These are phyloP conservation scores for Caloboletus firmus DNA, from an alignment of 1,284 basidiomycete genomes.

Conservation along the genomic window DNA sequence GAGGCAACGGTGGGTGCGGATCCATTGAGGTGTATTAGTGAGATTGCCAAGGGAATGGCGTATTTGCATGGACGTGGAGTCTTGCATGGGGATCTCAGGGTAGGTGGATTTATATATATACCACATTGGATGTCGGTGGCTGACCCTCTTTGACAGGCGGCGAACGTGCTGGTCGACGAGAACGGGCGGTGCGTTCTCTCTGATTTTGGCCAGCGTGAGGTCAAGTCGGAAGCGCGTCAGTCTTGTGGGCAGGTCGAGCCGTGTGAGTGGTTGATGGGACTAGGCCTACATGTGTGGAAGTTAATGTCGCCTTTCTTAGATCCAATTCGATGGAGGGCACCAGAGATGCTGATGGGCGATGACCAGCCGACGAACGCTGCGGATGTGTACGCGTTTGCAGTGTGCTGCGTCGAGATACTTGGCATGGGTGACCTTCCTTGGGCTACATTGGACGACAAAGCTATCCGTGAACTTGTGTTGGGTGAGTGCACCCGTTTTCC, in stretches of 20 bases:
- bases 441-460: slow-evolving; percentile 56
- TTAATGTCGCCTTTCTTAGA: slow-evolving; percentile 39
- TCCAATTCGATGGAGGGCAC: slow-evolving; percentile 71
- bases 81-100: slow-evolving; percentile 75
- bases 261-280: slow-evolving; percentile 43
- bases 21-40: slow-evolving; percentile 58
- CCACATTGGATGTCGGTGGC: neutral
- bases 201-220: slow-evolving; percentile 78
- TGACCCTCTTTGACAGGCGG: slow-evolving; percentile 44
- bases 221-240: slow-evolving; percentile 67
- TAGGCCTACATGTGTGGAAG: neutral
- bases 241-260: slow-evolving; percentile 53
- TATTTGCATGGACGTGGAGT: slow-evolving; percentile 67
- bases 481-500: slow-evolving; percentile 40
- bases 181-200: slow-evolving; percentile 64
- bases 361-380: slow-evolving; percentile 57
- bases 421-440: slow-evolving; percentile 63
- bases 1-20: slow-evolving; percentile 37
- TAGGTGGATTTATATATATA: neutral
- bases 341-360: slow-evolving; percentile 70
- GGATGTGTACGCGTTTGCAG: slow-evolving; percentile 75
- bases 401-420: slow-evolving; percentile 70
- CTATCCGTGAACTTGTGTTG: slow-evolving; percentile 59
- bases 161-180: slow-evolving; percentile 74
- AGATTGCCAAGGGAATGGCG: slow-evolving; percentile 75